Evolutionary conservation across 2,329 filamentous ascomycete species (phyloP).

Genomic region (Aotearoamyces nothofagi): DNA sequence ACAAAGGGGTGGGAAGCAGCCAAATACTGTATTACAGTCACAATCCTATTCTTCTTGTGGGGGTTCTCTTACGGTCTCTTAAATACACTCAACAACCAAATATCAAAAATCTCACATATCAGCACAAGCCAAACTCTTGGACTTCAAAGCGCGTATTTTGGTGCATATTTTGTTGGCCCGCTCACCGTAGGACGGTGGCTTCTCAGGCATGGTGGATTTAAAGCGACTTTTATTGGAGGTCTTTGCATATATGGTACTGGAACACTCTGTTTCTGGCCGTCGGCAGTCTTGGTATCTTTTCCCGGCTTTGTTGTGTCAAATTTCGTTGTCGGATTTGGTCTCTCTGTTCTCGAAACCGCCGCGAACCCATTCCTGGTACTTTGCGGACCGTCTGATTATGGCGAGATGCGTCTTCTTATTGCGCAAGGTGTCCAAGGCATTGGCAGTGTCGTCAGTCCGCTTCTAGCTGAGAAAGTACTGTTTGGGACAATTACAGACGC

Average conservation of each 20-base stretch:
- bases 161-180: conserved; percentile 55
- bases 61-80: conserved; percentile 29
- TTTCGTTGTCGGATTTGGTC: conserved; percentile 60
- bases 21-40: conserved; percentile 32
- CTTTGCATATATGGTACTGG: conserved; percentile 49
- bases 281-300: conserved; percentile 44
- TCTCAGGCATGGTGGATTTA: conserved; percentile 46
- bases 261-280: conserved; percentile 44
- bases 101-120: conserved; percentile 25
- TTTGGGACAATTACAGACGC: conserved; percentile 48
- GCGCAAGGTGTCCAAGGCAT: conserved; percentile 60
- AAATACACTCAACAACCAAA: conserved; percentile 27
- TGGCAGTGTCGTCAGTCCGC: conserved; percentile 56
- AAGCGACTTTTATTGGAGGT: conserved; percentile 51
- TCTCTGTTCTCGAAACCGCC: conserved; percentile 62
- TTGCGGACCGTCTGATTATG: conserved; percentile 56
- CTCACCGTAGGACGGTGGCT: conserved; percentile 51
- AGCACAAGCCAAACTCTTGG: conserved; percentile 25
- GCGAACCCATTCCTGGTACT: conserved; percentile 57
- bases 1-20: conserved; percentile 48
- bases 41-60: conserved; percentile 36
- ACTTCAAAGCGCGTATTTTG: conserved; percentile 21
- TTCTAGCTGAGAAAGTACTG: conserved; percentile 51
- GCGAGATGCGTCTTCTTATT: conserved; percentile 56
- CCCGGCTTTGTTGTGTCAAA: conserved; percentile 61